phyloP scores from a whole-genome alignment of 192 early-diverging fungal species.

The Backusella sp. region DNA sequence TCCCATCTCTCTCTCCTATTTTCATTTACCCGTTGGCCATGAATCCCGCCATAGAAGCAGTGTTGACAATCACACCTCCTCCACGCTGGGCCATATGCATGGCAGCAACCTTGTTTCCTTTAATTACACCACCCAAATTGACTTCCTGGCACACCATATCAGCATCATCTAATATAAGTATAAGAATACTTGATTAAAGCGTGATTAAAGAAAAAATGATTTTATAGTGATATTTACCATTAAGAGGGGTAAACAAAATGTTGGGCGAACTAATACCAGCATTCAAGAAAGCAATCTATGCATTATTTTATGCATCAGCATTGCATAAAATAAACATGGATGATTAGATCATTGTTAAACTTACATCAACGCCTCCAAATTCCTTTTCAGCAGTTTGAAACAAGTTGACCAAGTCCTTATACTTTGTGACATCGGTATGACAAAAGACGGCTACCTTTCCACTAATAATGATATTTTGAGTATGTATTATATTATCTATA shows the following conservation, averaged over 20 bases:
- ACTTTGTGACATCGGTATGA: conserved; percentile 23
- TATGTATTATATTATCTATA: neutral
- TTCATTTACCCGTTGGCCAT: neutral
- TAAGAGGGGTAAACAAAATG: neutral
- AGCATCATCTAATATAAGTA: neutral
- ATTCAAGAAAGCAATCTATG: neutral
- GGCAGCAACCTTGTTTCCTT: conserved; percentile 27
- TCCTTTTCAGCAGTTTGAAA: conserved; percentile 23
- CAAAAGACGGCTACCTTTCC: conserved; percentile 20
- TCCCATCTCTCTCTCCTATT: neutral
- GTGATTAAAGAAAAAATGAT: neutral
- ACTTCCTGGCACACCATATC: neutral
- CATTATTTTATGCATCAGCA: neutral
- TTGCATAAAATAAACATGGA: too few relatives aligned
- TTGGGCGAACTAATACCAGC: neutral
- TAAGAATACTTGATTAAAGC: neutral
- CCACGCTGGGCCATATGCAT: conserved; percentile 28
- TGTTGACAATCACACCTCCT: conserved; percentile 28
- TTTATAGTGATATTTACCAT: neutral
- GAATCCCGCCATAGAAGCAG: conserved; percentile 31
- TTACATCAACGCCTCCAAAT: conserved; percentile 39
- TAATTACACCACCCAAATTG: conserved; percentile 13
- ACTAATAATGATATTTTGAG: neutral
- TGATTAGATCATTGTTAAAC: neutral
- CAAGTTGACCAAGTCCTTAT: conserved; percentile 20